phyloP scores from a whole-genome alignment of 2,329 filamentous ascomycete species.

The Penicillium brevicompactum region DNA sequence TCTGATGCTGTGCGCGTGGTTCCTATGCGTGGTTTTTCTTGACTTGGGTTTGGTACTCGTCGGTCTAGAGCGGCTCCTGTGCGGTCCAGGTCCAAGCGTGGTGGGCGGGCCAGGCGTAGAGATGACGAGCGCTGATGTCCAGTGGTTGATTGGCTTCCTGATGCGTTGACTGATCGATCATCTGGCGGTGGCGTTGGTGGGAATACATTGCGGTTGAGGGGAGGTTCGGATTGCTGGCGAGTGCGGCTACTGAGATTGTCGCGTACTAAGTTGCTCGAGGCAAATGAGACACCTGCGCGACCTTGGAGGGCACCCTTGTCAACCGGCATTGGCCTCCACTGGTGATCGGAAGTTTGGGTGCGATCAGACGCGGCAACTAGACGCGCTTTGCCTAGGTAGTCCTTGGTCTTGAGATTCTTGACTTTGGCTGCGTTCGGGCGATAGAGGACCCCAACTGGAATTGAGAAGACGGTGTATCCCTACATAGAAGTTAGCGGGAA shows the following conservation, averaged over 20 bases:
- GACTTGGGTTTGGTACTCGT: conserved; percentile 14
- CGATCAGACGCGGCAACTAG: conserved; percentile 86
- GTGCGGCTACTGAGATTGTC: conserved; percentile 74
- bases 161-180: conserved; percentile 62
- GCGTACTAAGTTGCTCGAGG: conserved; percentile 90
- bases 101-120: conserved; percentile 50
- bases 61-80: conserved; percentile 38
- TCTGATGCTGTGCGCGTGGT: conserved; percentile 56
- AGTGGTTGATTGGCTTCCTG: conserved; percentile 19
- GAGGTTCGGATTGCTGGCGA: conserved; percentile 83
- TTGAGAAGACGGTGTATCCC: conserved; percentile 98
- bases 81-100: conserved; percentile 46
- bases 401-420: conserved; percentile 95
- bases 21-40: conserved; percentile 47
- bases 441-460: conserved; percentile 93
- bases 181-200: conserved; percentile 98
- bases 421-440: conserved; percentile 97
- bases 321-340: conserved; percentile 80
- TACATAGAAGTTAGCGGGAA: conserved; percentile 38
- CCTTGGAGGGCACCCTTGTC: conserved; percentile 62
- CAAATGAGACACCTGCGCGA: conserved; percentile 86
- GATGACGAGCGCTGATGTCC: conserved; percentile 47
- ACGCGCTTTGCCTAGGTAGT: conserved; percentile 95
- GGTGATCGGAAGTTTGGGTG: conserved; percentile 65
- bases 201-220: conserved; percentile 77